These are phyloP conservation scores for Salix arbutifolia DNA, from an alignment of 345 rosid genomes.

Conservation along the genomic window DNA sequence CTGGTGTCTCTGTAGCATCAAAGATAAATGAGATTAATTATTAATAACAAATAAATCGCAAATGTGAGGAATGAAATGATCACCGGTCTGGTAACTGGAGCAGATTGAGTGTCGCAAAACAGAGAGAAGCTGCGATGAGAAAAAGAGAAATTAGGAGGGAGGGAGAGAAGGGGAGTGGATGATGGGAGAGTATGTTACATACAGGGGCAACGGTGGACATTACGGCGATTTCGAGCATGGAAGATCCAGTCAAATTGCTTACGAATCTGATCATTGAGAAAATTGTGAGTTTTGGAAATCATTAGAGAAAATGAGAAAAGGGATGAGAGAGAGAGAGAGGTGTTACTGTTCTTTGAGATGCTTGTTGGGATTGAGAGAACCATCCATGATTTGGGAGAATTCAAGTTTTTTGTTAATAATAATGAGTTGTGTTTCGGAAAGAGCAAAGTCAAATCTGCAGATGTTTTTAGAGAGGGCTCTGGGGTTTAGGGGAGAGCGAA, in stretches of 20 bases:
- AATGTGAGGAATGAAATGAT: neutral
- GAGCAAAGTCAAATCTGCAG: too few relatives aligned
- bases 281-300: neutral
- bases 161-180: neutral
- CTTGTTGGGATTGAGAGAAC: constrained; percentile 61
- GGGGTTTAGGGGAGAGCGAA: too few relatives aligned
- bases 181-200: neutral
- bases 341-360: constrained; percentile 73
- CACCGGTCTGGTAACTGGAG: constrained; percentile 36
- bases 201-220: constrained; percentile 63
- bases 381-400: constrained; percentile 36
- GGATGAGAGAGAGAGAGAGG: constrained; percentile 5
- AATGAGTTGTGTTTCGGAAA: neutral
- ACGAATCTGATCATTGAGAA: constrained; percentile 51
- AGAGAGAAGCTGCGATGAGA: constrained; percentile 45
- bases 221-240: constrained; percentile 60
- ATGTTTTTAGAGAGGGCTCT: too few relatives aligned
- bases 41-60: too few relatives aligned
- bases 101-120: constrained; percentile 50
- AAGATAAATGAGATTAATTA: neutral
- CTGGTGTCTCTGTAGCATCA: constrained; percentile 8
- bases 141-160: neutral
- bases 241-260: constrained; percentile 78
- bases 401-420: neutral
- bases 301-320: neutral